Base-by-base conservation (phyloP, 2,329 filamentous ascomycete species). In the Scleromitrula shiraiana region DNA sequence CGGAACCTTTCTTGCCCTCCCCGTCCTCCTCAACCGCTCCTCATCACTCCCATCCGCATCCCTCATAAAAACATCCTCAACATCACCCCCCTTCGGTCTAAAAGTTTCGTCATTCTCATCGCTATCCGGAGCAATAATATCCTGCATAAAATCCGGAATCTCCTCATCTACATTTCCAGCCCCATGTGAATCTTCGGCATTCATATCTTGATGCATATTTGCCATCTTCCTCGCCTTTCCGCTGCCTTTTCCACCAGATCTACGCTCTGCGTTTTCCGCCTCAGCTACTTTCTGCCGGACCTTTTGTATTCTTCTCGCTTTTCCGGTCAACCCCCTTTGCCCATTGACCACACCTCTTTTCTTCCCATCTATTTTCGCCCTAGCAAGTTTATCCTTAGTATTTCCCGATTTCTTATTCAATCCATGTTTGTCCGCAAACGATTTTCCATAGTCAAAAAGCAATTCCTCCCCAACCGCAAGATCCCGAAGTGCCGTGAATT, bases 371-470 rank as follows among this genome's bases (percentile, higher is more conserved):
- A 12, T 52, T 49, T 26, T 54, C 50, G 2, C 49, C 35, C 35
- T 57, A 53, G 6, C 56, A 50, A 26, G 24, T 7, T 40, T 41
- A 4, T 15, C 20, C 24, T 46, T 30, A 2, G n/a, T 6, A 19
- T 46, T 26, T 4, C 9, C 35, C 4, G 57, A 29, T 51, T 74
- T 75, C 63, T 75, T 73, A 27, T 70, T 79, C 49, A 82, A 63
- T 50, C 56, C 57, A 23, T 62, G 58, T 26, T 57, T 56, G 12
- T 82, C 80, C 10, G 78, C 77, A 57, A 83, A 83, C 52, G 81
- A 77, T 59, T 82, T 76, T 35, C 84, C 84, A 57, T 94, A 93
- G 61, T 91, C 78, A 65, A 91, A 94, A 61, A 88, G 85, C 0
- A 94, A 68, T 64, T 93, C 87, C 52, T 88, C 82, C 20, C 87